phyloP scores from a whole-genome alignment of 805 yeast species.

The Metschnikowia baotianmanensis region DNA sequence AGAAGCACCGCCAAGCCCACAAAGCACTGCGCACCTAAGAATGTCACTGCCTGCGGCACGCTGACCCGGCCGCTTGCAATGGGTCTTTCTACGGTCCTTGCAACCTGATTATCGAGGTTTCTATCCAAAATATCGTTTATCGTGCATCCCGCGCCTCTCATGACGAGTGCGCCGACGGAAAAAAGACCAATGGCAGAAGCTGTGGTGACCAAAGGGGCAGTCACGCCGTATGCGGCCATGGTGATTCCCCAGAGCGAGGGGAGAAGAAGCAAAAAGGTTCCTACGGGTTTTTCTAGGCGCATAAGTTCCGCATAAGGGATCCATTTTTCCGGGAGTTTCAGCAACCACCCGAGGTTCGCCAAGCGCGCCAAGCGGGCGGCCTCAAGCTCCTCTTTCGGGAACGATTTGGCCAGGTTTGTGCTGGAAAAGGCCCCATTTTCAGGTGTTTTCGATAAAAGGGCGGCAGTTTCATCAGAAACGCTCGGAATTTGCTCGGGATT shows the following conservation, averaged over 20 bases:
- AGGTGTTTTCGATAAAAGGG: not conserved
- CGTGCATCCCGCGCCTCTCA: conserved; percentile 99
- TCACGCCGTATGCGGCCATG: conserved; percentile 74
- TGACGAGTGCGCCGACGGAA: conserved; percentile 79
- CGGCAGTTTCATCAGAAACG: not conserved
- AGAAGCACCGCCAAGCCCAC: conserved; percentile 72
- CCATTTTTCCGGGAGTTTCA: conserved; percentile 65
- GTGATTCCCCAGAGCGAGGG: conserved; percentile 94
- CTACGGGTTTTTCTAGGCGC: conserved; percentile 95
- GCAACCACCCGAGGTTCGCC: conserved; percentile 44
- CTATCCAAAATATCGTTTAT: conserved; percentile 87
- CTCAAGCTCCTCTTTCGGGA: conserved; percentile 43
- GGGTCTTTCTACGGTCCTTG: conserved; percentile 89
- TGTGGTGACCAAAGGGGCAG: conserved; percentile 68
- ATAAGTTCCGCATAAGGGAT: conserved; percentile 91
- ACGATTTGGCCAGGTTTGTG: conserved; percentile 13
- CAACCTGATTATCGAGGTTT: conserved; percentile 79
- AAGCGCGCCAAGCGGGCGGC: conserved; percentile 52
- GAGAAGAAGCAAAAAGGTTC: conserved; percentile 75
- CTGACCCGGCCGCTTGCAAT: conserved; percentile 82
- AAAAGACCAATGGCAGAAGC: conserved; percentile 64
- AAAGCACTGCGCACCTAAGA: conserved; percentile 69
- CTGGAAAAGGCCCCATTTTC: not conserved
- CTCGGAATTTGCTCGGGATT: not conserved
- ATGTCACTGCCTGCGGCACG: conserved; percentile 63